phyloP scores from a whole-genome alignment of 768 basidiomycete species.

The Paxillus ammoniavirescens region DNA sequence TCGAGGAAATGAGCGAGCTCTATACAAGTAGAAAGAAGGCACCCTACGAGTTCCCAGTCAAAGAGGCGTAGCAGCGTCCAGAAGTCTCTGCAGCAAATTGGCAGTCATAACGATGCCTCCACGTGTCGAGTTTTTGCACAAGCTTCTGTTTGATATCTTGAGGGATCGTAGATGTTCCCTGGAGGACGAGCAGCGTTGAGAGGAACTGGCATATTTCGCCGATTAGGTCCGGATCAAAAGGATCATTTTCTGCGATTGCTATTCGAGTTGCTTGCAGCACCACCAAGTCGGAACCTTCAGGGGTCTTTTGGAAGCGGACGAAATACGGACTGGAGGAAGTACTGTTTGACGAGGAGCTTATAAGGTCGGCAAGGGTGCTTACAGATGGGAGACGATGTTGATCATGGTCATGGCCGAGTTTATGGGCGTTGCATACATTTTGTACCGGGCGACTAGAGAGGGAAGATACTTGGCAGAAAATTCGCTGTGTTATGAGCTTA shows the following conservation, averaged over 20 bases:
- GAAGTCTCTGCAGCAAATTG: conserved; percentile 34
- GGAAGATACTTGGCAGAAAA: conserved; percentile 41
- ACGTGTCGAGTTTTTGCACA: conserved; percentile 32
- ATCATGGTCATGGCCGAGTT: conserved; percentile 29
- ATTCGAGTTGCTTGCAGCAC: conserved; percentile 38
- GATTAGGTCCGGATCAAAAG: conserved; percentile 20
- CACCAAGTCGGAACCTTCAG: conserved; percentile 32
- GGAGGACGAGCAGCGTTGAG: conserved; percentile 38
- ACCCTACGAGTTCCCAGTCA: conserved; percentile 31
- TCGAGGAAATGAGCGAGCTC: neutral
- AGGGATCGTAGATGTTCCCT: conserved; percentile 32
- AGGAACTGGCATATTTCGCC: conserved; percentile 40
- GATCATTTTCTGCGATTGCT: conserved; percentile 14
- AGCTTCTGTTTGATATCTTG: conserved; percentile 32
- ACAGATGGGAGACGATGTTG: conserved; percentile 37
- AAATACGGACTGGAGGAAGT: conserved; percentile 37
- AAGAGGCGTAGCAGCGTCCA: conserved; percentile 34
- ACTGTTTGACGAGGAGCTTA: neutral
- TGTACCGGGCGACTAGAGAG: conserved; percentile 31
- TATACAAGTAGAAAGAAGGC: neutral
- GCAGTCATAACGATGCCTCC: conserved; percentile 29
- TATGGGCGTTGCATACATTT: conserved; percentile 19
- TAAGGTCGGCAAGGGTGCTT: neutral
- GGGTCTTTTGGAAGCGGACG: conserved; percentile 34
- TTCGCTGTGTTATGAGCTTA: conserved; percentile 22